Evolutionary conservation across 345 rosid genomes (phyloP), one percentile per base, ranked within the genome.

Genomic region (Eucalyptus pauciflora): DNA sequence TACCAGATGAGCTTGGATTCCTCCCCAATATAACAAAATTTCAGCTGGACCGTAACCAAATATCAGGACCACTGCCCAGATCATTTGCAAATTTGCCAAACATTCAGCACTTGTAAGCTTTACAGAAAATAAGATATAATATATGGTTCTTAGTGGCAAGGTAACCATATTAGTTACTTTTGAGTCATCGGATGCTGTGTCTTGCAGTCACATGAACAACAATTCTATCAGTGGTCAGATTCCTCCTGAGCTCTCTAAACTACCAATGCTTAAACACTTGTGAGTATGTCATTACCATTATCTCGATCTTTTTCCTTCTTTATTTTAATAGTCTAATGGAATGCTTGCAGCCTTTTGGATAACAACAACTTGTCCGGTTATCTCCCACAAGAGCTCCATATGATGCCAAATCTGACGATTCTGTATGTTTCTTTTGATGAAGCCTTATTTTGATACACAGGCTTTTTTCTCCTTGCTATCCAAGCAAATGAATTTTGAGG

Each of bases 191-290:
- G 60, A 85, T 88, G 89, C 81, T 90, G 86, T 79, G 46, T 89
- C 92, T 88, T 92, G 89, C 94, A 98, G 99, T 95, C 99, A 98
- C 93, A 95, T 98, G 99, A 96, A 94, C 91, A 97, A 98, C 94
- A 98, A 98, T 92, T 97, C 98, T 64, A 94, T 98, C 58, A 98
- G 98, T 50, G 99, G 99, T 29, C 96, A 93, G 93, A 96, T 98
- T 89, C 99, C 98, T 2, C 94, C 95, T 7, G 98, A 96, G 91
- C 93, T 98, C 86, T 94, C 96, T 88, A 94, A 92, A 89, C 90
- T 98, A 58, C 99, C 97, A 0, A 90, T 29, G 33, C 97, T 98
- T 89, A 91, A 93, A 91, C 99, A 98, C 96, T 92, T 98, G 99
- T 98, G 93, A 97, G 98, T 94, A 81, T 81, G 85, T 89, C 60